A percentile compares a stretch with the other conserved stretches of the same genome.
Evolutionary conservation across 1,139 yeast genomes (phyloP).

Genomic region (Saccharomyces hybrid): DNA sequence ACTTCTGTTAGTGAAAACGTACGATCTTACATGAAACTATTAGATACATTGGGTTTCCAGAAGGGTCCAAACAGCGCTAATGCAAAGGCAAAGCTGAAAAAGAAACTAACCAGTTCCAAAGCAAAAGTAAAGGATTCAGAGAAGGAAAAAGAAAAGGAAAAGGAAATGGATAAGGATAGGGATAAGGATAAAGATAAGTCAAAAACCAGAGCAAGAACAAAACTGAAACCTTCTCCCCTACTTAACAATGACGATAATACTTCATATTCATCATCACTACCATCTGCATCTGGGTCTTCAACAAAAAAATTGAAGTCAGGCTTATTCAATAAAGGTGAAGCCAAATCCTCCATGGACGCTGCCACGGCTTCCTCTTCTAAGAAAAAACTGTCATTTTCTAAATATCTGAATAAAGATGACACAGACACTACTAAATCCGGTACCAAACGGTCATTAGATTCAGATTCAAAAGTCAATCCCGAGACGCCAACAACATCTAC

Average conservation of each 20-base stretch:
- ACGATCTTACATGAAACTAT: slow-evolving; percentile 12
- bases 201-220: neutral
- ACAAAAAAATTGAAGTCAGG: neutral
- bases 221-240: neutral
- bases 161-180: neutral
- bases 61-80: neutral
- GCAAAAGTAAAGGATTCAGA: neutral
- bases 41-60: slow-evolving; percentile 10
- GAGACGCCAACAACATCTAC: neutral
- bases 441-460: slow-evolving; percentile 13
- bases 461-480: slow-evolving; percentile 1
- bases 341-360: neutral
- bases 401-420: slow-evolving; percentile 29
- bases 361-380: slow-evolving; percentile 10
- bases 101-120: slow-evolving; percentile 1
- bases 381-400: slow-evolving; percentile 32
- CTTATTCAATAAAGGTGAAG: neutral
- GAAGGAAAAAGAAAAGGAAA: neutral
- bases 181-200: neutral
- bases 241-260: neutral
- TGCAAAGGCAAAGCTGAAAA: slow-evolving; percentile 4
- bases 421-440: slow-evolving; percentile 8
- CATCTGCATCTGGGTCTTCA: neutral
- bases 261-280: neutral
- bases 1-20: slow-evolving; percentile 22